phyloP scores from a whole-genome alignment of 208 protist species.

The Crithidia bombi region DNA sequence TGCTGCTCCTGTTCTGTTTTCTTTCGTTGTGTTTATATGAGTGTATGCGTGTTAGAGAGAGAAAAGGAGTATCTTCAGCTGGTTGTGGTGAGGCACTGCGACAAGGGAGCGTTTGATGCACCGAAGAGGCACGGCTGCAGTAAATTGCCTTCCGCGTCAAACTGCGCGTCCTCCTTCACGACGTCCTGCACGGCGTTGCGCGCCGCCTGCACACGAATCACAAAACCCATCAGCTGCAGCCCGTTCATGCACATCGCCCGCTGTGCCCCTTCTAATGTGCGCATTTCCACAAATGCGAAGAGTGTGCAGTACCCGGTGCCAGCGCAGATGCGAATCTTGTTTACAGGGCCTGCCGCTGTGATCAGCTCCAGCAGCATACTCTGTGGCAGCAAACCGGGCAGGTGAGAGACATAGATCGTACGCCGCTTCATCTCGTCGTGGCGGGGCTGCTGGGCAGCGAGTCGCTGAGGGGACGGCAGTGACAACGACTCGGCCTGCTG shows the following conservation, averaged over 20 bases:
- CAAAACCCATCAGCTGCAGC: conserved; percentile 55
- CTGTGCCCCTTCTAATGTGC: conserved; percentile 51
- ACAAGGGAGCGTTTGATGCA: conserved; percentile 27
- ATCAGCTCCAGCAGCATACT: conserved; percentile 67
- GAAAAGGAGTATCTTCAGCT: no score
- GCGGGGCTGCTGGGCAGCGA: conserved; percentile 12
- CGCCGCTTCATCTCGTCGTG: conserved; percentile 59
- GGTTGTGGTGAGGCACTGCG: conserved; percentile 22
- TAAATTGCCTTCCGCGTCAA: conserved; percentile 37
- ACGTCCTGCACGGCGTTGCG: conserved; percentile 84
- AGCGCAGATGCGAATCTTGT: conserved; percentile 81
- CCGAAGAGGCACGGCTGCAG: conserved; percentile 73
- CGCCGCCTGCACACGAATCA: conserved; percentile 73
- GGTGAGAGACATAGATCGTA: conserved; percentile 81
- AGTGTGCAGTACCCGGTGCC: conserved; percentile 68
- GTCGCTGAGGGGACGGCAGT: not conserved
- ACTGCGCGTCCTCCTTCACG: conserved; percentile 61
- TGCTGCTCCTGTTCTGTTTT: no score
- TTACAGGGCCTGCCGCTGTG: conserved; percentile 55
- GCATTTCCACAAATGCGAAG: conserved; percentile 90
- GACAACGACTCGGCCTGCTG: not conserved
- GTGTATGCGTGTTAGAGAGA: no score
- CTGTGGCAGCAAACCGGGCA: conserved; percentile 64
- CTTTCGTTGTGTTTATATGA: no score
- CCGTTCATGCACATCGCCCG: conserved; percentile 64